Conservation (phyloP, 148 eudicot genomes). For the Rheum nobile region DNA sequence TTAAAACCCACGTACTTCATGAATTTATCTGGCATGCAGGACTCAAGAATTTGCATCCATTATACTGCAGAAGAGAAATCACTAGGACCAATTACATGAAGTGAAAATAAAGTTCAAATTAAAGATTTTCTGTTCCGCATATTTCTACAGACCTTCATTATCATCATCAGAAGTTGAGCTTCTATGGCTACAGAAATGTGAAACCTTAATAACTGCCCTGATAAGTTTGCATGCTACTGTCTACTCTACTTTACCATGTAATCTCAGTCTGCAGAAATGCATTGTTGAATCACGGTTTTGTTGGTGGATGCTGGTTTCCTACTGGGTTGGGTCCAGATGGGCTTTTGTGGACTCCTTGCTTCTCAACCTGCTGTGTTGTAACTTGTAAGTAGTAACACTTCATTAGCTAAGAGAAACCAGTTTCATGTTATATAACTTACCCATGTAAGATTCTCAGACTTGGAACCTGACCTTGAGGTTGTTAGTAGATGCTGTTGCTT, state of each 20-base stretch:
- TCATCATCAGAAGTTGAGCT: background rate
- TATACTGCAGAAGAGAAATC: background rate
- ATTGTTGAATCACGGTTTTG: slow-evolving; percentile 29
- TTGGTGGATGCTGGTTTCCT: slow-evolving; percentile 46
- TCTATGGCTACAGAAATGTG: background rate
- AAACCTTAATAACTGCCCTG: background rate
- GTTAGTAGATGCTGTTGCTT: slow-evolving; percentile 17
- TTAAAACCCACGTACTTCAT: background rate
- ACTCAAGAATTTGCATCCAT: background rate
- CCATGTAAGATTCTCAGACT: slow-evolving; percentile 14
- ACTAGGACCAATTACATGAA: background rate
- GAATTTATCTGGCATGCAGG: background rate
- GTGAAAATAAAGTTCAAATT: background rate
- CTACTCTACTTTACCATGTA: background rate
- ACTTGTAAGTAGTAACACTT: too few relatives aligned
- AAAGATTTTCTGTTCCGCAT: background rate
- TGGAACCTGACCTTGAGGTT: slow-evolving; percentile 12
- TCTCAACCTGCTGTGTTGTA: slow-evolving; percentile 29
- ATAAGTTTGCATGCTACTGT: background rate
- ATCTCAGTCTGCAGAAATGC: background rate
- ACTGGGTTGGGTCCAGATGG: slow-evolving; percentile 62
- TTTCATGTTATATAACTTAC: slow-evolving; percentile 19
- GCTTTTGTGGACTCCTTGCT: slow-evolving; percentile 29
- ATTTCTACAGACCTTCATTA: background rate
- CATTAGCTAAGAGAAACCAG: background rate